phyloP scores from a whole-genome alignment of 495 filamentous ascomycete genomes.

The Penicillium chermesinum region DNA sequence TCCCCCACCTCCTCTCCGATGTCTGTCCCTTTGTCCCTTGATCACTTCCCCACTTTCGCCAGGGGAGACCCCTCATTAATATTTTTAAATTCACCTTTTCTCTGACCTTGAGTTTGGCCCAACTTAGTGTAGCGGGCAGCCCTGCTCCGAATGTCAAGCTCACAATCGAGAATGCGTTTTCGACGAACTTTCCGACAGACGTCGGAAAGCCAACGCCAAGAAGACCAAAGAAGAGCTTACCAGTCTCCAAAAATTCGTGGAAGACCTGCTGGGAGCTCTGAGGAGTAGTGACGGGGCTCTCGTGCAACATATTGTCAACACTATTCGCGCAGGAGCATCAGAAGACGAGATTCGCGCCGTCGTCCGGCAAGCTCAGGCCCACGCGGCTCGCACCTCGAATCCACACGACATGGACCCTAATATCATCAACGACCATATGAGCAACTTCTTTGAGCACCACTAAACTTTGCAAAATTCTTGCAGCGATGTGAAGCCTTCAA shows the following conservation, averaged over 20 bases:
- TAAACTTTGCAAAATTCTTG: constrained; percentile 4
- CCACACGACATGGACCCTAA: constrained; percentile 6
- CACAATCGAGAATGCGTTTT: constrained; percentile 36
- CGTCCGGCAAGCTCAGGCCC: constrained; percentile 1
- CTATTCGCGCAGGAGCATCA: constrained; percentile 22
- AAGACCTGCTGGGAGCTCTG: constrained; percentile 26
- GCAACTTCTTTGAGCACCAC: constrained; percentile 6
- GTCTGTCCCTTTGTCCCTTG: background rate
- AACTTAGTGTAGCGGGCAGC: constrained; percentile 28
- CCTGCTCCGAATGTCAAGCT: constrained; percentile 33
- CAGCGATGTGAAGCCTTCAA: constrained; percentile 5
- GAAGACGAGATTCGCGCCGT: constrained; percentile 16
- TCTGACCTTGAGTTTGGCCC: constrained; percentile 8
- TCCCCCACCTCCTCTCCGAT: background rate
- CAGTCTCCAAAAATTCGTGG: constrained; percentile 25
- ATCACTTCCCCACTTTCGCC: background rate
- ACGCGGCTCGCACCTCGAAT: constrained; percentile 1
- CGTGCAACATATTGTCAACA: constrained; percentile 22
- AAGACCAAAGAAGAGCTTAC: constrained; percentile 27
- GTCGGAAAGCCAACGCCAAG: constrained; percentile 35
- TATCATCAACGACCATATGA: constrained; percentile 11
- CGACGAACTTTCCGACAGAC: constrained; percentile 36
- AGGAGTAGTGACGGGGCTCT: constrained; percentile 16
- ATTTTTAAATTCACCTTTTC: background rate
- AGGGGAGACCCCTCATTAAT: too few relatives aligned